Evolutionary conservation across 441 rosid genomes (phyloP).

Genomic region (Populus hybrid): DNA sequence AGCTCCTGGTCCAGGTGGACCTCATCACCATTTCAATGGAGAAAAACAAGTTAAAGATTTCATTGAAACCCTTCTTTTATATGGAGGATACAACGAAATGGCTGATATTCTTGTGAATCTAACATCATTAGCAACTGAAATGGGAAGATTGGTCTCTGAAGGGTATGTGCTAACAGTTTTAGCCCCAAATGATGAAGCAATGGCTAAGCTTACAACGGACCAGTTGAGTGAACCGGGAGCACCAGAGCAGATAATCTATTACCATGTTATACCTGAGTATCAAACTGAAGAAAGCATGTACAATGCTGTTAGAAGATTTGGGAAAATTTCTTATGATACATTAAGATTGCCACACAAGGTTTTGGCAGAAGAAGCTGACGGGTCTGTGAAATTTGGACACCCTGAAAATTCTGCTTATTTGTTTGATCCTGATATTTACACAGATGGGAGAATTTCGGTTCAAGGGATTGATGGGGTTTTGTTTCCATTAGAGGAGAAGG

Average conservation of each 20-base stretch:
- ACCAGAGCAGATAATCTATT: conserved; percentile 82
- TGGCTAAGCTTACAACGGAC: conserved; percentile 85
- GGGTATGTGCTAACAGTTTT: conserved; percentile 80
- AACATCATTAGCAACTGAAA: conserved; percentile 83
- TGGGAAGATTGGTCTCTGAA: conserved; percentile 87
- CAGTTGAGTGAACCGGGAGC: conserved; percentile 89
- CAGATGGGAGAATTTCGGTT: conserved; percentile 94
- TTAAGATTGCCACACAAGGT: conserved; percentile 85
- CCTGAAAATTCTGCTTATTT: conserved; percentile 74
- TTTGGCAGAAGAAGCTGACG: conserved; percentile 86
- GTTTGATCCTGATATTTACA: conserved; percentile 91
- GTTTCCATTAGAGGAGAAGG: conserved; percentile 59
- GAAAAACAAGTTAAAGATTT: conserved; percentile 79
- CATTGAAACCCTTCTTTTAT: conserved; percentile 73
- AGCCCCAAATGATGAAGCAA: conserved; percentile 90
- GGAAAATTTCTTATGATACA: conserved; percentile 77
- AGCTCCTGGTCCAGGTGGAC: conserved; percentile 92
- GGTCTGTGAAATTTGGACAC: conserved; percentile 85
- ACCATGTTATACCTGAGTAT: conserved; percentile 88
- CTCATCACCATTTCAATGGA: conserved; percentile 72
- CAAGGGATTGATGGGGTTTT: conserved; percentile 94
- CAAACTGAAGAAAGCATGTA: conserved; percentile 99
- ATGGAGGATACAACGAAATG: conserved; percentile 95
- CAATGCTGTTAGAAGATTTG: conserved; percentile 87
- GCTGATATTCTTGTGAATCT: conserved; percentile 87